Percentiles rank a stretch among this genome's conserved stretches.
Evolutionary conservation across 2,329 filamentous ascomycete genomes (phyloP).

Genomic region (Talaromyces sp.): DNA sequence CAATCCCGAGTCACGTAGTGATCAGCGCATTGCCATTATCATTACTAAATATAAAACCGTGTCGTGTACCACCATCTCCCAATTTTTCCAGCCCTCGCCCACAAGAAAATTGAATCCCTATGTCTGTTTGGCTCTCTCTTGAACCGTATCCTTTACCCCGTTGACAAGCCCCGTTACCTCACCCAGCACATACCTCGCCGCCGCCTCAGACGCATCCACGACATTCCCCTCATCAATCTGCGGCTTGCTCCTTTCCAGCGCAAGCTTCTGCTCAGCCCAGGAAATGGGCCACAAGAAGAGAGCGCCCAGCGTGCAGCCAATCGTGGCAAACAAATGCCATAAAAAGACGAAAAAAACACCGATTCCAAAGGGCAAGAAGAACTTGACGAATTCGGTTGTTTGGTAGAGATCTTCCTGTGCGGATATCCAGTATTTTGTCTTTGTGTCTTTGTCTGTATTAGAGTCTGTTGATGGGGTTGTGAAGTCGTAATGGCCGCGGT

Average conservation of each 20-base stretch:
- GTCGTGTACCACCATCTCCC: not conserved
- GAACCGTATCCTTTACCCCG: not conserved
- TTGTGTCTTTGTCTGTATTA: not conserved
- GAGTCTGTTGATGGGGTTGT: slow-evolving; percentile 16
- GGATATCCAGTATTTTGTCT: slow-evolving; percentile 61
- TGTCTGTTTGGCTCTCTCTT: not conserved
- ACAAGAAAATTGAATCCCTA: not conserved
- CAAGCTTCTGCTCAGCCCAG: slow-evolving; percentile 41
- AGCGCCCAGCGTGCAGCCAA: slow-evolving; percentile 59
- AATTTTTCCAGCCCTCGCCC: not conserved
- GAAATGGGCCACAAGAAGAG: slow-evolving; percentile 47
- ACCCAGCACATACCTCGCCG: not conserved
- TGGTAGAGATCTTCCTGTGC: slow-evolving; percentile 81
- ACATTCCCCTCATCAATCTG: slow-evolving; percentile 5
- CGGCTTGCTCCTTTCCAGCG: slow-evolving; percentile 1
- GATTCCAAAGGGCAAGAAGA: slow-evolving; percentile 58
- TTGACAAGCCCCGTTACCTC: not conserved
- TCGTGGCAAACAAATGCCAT: slow-evolving; percentile 62
- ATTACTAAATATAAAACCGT: not conserved
- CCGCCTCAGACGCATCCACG: slow-evolving; percentile 1
- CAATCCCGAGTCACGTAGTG: too few relatives aligned
- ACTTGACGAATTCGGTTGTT: slow-evolving; percentile 67
- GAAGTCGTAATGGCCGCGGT: slow-evolving; percentile 18
- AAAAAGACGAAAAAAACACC: slow-evolving; percentile 52
- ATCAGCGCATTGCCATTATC: too few relatives aligned